Evolutionary conservation across 164 flowering plant species (phyloP).

Genomic region (Liriodendron chinense): DNA sequence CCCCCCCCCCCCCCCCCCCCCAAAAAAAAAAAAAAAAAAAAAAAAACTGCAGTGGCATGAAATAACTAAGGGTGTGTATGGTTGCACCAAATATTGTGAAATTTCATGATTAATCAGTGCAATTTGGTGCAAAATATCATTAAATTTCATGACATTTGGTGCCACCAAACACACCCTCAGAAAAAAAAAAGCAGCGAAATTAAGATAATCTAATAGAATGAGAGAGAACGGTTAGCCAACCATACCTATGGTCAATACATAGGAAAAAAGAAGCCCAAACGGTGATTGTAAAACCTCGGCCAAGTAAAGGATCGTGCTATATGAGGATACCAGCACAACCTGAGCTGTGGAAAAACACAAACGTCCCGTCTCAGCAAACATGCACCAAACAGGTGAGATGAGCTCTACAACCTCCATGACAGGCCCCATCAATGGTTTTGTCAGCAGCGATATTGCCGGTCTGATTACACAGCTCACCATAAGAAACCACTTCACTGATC

Average conservation of each 20-base stretch:
- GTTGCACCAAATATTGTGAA: too few species aligned
- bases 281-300: constrained; percentile 23
- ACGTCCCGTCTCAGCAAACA: constrained; percentile 14
- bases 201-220: background rate
- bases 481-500: constrained; percentile 25
- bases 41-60: too few species aligned
- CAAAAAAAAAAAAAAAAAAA: too few species aligned
- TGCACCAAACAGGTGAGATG: constrained; percentile 23
- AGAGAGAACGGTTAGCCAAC: background rate
- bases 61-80: too few species aligned
- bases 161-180: background rate
- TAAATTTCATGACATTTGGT: background rate
- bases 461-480: constrained; percentile 10
- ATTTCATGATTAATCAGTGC: too few species aligned
- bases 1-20: too few species aligned
- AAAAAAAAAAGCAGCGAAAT: background rate
- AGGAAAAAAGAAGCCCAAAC: constrained; percentile 21
- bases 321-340: constrained; percentile 19
- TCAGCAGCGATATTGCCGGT: constrained; percentile 13
- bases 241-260: constrained; percentile 24
- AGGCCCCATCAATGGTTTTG: constrained; percentile 24
- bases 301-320: constrained; percentile 12
- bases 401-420: constrained; percentile 20
- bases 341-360: constrained; percentile 12
- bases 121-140: too few species aligned